Evolutionary conservation across 2,329 filamentous ascomycete species (phyloP).

Genomic region (Chaetomium sp.): DNA sequence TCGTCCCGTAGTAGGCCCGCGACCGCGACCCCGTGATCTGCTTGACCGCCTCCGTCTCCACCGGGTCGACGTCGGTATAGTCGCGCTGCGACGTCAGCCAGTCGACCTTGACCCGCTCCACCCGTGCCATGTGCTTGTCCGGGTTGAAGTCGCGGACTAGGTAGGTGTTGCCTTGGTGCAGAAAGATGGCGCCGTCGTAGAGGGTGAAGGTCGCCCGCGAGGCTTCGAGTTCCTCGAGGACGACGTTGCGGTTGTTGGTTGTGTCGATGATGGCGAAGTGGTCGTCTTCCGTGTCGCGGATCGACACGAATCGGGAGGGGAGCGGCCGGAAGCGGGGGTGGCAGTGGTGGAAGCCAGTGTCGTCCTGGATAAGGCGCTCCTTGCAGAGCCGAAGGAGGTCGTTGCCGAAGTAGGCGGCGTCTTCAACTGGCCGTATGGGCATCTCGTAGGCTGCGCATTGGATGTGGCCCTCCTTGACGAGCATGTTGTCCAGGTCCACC

Average conservation of each 20-base stretch:
- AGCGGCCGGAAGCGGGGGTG: conserved; percentile 84
- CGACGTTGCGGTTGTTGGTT: conserved; percentile 76
- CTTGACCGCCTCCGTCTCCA: conserved; percentile 87
- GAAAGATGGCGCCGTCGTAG: conserved; percentile 94
- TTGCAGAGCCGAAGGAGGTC: conserved; percentile 70
- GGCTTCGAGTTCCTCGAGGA: conserved; percentile 94
- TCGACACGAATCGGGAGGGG: conserved; percentile 80
- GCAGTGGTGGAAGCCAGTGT: conserved; percentile 84
- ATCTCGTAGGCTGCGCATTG: conserved; percentile 96
- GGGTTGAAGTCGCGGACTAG: conserved; percentile 86
- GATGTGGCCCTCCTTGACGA: conserved; percentile 89
- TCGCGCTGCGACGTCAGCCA: conserved; percentile 95
- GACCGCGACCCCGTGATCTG: conserved; percentile 64
- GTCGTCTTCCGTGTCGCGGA: conserved; percentile 85
- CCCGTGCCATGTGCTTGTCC: conserved; percentile 79
- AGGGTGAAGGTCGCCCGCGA: conserved; percentile 94
- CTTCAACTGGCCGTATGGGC: conserved; percentile 79
- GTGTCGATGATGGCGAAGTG: conserved; percentile 93
- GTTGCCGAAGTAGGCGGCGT: conserved; percentile 76
- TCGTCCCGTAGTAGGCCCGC: conserved; percentile 80
- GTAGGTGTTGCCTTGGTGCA: conserved; percentile 94
- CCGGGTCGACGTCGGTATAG: conserved; percentile 89
- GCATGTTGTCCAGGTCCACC: conserved; percentile 87
- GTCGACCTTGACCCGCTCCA: conserved; percentile 86
- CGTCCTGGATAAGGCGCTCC: conserved; percentile 73